Evolutionary conservation across 2,329 filamentous ascomycete species (phyloP), one percentile per base, ranked within the genome.

Genomic region (Sporothrix brasiliensis): DNA sequence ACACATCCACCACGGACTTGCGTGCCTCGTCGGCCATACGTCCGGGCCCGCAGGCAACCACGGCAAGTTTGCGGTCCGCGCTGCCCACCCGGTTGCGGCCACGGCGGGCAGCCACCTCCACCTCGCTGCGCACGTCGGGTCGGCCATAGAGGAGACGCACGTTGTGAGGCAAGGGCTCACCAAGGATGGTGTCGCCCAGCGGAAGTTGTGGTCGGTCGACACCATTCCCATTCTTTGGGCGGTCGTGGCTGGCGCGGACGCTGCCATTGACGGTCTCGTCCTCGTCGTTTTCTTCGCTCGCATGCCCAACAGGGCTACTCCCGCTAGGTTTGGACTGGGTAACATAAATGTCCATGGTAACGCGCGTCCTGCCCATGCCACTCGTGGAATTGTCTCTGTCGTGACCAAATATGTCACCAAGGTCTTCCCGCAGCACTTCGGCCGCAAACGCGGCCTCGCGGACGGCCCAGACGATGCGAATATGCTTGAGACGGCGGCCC

Each of bases 61-160:
- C 72, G 13, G 73, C 74, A 19, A 75, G 66, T 1, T 71, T 69
- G n/a, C 69, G 47, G 21, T 56, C 52, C 14, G n/a, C 72, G 0
- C 74, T 74, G 0, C 74, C 71, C 3, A 73, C 74, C 1, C 74
- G 76, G 14, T 52, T 52, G 63, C 63, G 63, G 63, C 63, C 63
- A 4, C 27, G 24, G 9, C 61, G 24, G 0, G 78, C 75, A 0
- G 75, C 74, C 3, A 44, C 41, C 19, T 72, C 70, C 6, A 84
- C 76, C 34, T 81, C 77, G 11, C 72, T 74, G 0, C 73, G 70
- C 11, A 74, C 68, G 41, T 74, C 74, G 4, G 74, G 74, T 3
- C 74, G 69, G 52, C 44, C 70, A 39, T 72, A 60, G 9, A 75
- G 56, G 24, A 78, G 27, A 6, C 72, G 69, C 2, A 77, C 75